Conservation (phyloP, 1,284 basidiomycete species). For the Peniophora sp. region DNA sequence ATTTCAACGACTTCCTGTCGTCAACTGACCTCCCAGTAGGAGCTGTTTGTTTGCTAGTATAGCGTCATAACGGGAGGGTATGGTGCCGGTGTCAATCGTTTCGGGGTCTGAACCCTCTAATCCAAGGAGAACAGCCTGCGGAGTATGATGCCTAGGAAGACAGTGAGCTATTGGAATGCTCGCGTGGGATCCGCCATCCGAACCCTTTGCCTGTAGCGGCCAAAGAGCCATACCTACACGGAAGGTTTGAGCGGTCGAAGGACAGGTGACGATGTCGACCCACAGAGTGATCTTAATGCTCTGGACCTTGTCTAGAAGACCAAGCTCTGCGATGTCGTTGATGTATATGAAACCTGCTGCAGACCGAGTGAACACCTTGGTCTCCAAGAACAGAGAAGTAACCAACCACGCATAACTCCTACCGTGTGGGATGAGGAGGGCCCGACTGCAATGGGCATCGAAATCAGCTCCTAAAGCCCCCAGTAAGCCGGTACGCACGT, state of each 20-base stretch:
- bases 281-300: constrained; percentile 83
- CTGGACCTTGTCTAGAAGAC: constrained; percentile 68
- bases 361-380: no score
- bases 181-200: constrained; percentile 10
- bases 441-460: constrained; percentile 31
- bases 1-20: no score
- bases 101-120: constrained; percentile 84
- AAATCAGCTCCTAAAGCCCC: constrained; percentile 23
- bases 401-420: constrained; percentile 90
- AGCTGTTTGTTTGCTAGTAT: constrained; percentile 65
- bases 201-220: constrained; percentile 84
- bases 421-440: constrained; percentile 68
- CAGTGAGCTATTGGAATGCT: constrained; percentile 2
- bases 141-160: constrained; percentile 71
- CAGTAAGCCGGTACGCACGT: constrained; percentile 19
- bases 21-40: constrained; percentile 52
- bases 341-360: constrained; percentile 88
- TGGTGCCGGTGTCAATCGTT: constrained; percentile 79
- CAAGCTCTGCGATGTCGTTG: constrained; percentile 62
- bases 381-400: no score
- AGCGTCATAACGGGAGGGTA: constrained; percentile 62
- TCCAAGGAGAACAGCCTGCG: constrained; percentile 87
- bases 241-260: not conserved
- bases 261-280: constrained; percentile 17
- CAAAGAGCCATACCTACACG: constrained; percentile 61